These are phyloP conservation scores for Trypanosoma theileri DNA, from an alignment of 208 protist species.

Conservation along the genomic window DNA sequence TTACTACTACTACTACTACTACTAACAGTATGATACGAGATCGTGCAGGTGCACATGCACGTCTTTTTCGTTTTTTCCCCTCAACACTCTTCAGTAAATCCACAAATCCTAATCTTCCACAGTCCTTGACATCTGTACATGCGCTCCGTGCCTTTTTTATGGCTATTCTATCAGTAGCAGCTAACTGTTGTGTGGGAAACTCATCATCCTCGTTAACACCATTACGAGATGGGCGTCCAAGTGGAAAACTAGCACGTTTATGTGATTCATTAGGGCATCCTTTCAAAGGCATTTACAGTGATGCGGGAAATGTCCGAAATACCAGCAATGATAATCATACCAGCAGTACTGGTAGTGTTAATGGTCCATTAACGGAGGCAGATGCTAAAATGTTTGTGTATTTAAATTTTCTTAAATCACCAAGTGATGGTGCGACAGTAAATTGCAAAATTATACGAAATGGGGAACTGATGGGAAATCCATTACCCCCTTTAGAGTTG, in stretches of 20 bases:
- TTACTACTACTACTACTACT: not conserved
- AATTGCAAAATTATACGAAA: constrained; percentile 8
- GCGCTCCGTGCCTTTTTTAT: constrained; percentile 11
- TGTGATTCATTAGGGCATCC: not conserved
- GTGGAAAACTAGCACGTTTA: not conserved
- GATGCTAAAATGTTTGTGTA: constrained; percentile 20
- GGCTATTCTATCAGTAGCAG: not conserved
- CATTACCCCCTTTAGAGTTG: not conserved
- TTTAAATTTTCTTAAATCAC: constrained; percentile 5
- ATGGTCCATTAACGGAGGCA: constrained; percentile 2
- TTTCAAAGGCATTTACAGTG: not conserved
- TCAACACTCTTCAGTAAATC: not conserved
- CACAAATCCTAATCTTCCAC: not conserved
- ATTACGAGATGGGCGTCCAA: not conserved
- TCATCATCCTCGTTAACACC: not conserved
- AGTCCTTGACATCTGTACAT: not conserved
- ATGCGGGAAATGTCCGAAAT: not conserved
- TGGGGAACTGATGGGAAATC: not conserved
- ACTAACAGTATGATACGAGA: not conserved
- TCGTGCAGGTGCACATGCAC: not conserved
- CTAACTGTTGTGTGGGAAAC: constrained; percentile 1
- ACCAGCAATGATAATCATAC: not conserved
- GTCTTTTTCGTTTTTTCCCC: constrained; percentile 7
- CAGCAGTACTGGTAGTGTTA: not conserved
- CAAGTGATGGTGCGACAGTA: constrained; percentile 26